These are phyloP conservation scores for Solidago caesia DNA, from an alignment of 129 eudicot species.

Conservation along the genomic window DNA sequence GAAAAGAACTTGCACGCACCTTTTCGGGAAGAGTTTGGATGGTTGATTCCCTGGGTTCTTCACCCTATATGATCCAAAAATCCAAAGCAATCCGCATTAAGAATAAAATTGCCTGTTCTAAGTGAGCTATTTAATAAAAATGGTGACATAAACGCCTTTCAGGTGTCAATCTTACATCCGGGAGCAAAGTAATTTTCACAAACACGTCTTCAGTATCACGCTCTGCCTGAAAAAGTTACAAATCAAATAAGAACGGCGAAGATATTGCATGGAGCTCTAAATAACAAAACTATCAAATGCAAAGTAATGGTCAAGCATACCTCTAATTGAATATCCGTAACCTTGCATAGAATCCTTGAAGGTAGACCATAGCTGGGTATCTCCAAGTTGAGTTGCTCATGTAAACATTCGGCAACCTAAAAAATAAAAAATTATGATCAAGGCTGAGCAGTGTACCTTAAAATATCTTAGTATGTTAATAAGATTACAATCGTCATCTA, in stretches of 20 bases:
- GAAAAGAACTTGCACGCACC: conserved; percentile 17
- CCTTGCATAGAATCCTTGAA: conserved; percentile 39
- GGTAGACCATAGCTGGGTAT: conserved; percentile 30
- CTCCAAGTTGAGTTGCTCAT: background rate
- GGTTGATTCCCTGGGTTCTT: conserved; percentile 10
- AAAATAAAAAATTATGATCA: no score
- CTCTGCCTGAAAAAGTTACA: conserved; percentile 33
- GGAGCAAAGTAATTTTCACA: conserved; percentile 33
- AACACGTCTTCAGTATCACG: conserved; percentile 35
- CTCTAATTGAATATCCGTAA: conserved; percentile 25
- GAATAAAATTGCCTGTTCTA: background rate
- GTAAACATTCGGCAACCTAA: conserved; percentile 30
- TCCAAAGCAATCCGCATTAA: background rate
- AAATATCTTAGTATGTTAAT: no score
- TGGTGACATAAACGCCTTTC: background rate
- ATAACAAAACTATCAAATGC: conserved; percentile 12
- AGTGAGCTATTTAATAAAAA: background rate
- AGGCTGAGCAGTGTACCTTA: no score
- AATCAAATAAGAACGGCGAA: background rate
- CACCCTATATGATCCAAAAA: conserved; percentile 7
- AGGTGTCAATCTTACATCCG: conserved; percentile 22
- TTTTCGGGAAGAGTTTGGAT: conserved; percentile 14
- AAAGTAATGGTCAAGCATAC: conserved; percentile 17
- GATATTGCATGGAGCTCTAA: no score
- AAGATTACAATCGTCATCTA: no score